Evolutionary conservation across 306 rosid species (phyloP), one percentile per base, ranked within the genome.

Genomic region (Cyamopsis tetragonoloba): DNA sequence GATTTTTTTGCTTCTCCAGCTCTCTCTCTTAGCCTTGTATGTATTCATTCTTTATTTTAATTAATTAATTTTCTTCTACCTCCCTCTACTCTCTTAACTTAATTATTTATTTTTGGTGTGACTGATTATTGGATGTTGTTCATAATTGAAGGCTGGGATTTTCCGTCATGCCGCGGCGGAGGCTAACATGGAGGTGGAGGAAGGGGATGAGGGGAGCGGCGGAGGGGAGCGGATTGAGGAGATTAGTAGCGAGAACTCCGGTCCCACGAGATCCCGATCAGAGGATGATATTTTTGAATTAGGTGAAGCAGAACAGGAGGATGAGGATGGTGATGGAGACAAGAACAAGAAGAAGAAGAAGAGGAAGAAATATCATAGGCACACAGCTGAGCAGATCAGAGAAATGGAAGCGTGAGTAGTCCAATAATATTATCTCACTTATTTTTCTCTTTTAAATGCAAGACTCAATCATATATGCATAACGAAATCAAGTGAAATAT

Each of bases 1-100:
- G 96, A 93, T 77, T 93, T 86, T 66, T 93, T 90, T 30, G 80
- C 89, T 28, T 85, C 99, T 57, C 99, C 99, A 0, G 92, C 99
- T 73, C 99, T 93, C 37, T 93, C 99, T 37, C 97, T 93, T 5
- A 88, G 95, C 77, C 99, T 93, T 15, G 99, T 93, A 88, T 30
- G 17, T 20, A 10, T n/a, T n/a, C 2, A 14, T 37, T 13, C n/a
- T n/a, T n/a, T n/a, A n/a, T n/a, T n/a, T n/a, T n/a, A n/a, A n/a
- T n/a, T n/a, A n/a, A 12, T 0, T 4, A 39, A 47, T 34, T 64
- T 18, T 17, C n/a, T 17, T 10, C 8, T 4, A 48, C 47, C 14
- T 15, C 7, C 8, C 18, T 30, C 13, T 2, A 7, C 10, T 38
- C 27, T 51, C 14, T 28, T 62, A 0, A 3, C 3, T 39, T 47